phyloP scores from a whole-genome alignment of 2,329 filamentous ascomycete genomes.

The Trichoderma hamatum region DNA sequence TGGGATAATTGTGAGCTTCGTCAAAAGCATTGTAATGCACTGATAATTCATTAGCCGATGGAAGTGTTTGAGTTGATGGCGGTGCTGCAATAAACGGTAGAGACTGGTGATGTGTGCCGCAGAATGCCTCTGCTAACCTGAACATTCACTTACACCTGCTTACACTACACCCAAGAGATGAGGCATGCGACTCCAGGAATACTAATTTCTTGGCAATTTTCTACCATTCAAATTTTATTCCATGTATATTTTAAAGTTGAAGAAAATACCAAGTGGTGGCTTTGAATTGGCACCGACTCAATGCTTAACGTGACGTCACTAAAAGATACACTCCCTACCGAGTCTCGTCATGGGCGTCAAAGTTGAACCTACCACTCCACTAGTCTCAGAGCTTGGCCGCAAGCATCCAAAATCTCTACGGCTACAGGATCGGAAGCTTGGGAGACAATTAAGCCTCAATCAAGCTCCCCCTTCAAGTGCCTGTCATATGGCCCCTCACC shows the following conservation, averaged over 20 bases:
- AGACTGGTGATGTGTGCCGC: background rate
- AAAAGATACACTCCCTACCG: background rate
- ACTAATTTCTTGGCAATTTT: background rate
- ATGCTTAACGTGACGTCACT: constrained; percentile 16
- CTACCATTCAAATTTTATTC: background rate
- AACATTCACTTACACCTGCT: background rate
- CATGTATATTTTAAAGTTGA: background rate
- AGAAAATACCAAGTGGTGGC: background rate
- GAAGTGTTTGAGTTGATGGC: background rate
- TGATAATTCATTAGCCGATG: background rate
- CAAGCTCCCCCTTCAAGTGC: background rate
- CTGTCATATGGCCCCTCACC: constrained; percentile 15
- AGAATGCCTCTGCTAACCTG: background rate
- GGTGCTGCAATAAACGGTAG: background rate
- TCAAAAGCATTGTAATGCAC: background rate
- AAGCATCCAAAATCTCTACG: background rate
- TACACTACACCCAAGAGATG: background rate
- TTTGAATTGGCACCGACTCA: background rate
- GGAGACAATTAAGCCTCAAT: background rate
- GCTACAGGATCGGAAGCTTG: background rate
- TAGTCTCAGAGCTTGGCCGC: constrained; percentile 19
- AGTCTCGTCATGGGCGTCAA: constrained; percentile 20
- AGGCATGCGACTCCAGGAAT: background rate
- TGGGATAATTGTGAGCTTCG: background rate
- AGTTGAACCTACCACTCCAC: constrained; percentile 11